Conservation (phyloP, 768 basidiomycete genomes). For the Boletus subparvulus region DNA sequence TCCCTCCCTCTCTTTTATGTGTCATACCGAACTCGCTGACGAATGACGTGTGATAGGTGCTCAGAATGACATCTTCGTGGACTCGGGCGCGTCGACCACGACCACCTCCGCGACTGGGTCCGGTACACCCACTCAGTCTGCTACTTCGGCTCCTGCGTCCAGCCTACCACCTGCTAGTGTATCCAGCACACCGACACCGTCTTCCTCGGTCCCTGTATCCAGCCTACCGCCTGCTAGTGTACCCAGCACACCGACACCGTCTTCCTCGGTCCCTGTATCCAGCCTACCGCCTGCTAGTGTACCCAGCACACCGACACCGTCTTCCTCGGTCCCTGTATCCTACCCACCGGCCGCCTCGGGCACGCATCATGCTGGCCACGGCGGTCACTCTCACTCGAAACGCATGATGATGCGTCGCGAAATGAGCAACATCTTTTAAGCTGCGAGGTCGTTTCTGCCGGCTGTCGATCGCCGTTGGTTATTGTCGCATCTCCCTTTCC, state of each 20-base stretch:
- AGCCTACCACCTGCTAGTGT: no score
- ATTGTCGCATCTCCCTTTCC: not conserved
- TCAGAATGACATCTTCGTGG: constrained; percentile 18
- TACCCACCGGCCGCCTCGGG: no score
- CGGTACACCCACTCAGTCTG: no score
- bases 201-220: no score
- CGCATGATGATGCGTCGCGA: not conserved
- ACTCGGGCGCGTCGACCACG: not conserved
- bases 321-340: not conserved
- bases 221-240: no score
- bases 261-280: not conserved
- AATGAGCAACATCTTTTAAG: not conserved
- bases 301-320: no score
- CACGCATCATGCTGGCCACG: no score
- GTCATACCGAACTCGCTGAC: not conserved
- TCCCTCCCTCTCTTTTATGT: not conserved
- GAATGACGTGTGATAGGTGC: constrained; percentile 6
- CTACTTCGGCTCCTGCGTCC: no score
- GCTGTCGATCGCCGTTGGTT: not conserved
- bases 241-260: no score
- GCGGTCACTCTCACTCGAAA: not conserved
- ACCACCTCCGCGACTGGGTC: no score
- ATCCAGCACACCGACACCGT: no score
- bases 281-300: no score
- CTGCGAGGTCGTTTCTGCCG: not conserved